Percentiles rank a stretch among this genome's conserved stretches.
Evolutionary conservation across 495 filamentous ascomycete genomes (phyloP).

Genomic region (Neurospora sp.): DNA sequence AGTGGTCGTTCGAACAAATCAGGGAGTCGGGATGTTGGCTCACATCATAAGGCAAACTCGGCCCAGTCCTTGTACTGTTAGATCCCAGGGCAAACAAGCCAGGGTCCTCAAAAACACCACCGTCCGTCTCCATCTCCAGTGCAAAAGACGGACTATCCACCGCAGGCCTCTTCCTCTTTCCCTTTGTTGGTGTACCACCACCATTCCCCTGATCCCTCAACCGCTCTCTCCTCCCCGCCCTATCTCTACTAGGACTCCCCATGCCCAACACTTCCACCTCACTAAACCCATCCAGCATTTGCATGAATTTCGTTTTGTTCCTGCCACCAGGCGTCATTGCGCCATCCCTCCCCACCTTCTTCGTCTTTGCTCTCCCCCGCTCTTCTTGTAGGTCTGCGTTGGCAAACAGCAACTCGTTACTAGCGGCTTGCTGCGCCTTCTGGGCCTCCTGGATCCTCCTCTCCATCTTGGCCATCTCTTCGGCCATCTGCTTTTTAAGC

Average conservation of each 20-base stretch:
- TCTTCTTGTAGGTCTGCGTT: constrained; percentile 41
- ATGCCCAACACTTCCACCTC: constrained; percentile 34
- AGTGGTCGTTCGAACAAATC: not conserved
- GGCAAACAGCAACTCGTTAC: constrained; percentile 43
- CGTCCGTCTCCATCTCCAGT: constrained; percentile 32
- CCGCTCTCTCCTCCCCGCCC: constrained; percentile 20
- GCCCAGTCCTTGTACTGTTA: not conserved
- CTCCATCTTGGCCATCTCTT: constrained; percentile 37
- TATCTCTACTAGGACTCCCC: constrained; percentile 30
- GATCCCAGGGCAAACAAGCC: not conserved
- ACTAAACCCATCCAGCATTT: constrained; percentile 43
- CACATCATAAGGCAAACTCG: constrained; percentile 25
- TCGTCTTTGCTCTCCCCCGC: constrained; percentile 28
- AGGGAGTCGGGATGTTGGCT: constrained; percentile 1
- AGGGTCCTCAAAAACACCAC: not conserved
- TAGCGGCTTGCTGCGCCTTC: constrained; percentile 33
- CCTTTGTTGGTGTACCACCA: constrained; percentile 34
- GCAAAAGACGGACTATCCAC: constrained; percentile 40
- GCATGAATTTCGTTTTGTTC: constrained; percentile 24
- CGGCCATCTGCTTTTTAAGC: constrained; percentile 34
- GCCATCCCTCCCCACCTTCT: constrained; percentile 20
- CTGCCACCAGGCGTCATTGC: constrained; percentile 36
- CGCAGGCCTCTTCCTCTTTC: constrained; percentile 40
- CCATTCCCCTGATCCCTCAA: constrained; percentile 6
- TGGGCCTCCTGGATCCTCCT: constrained; percentile 32